Evolutionary conservation across 495 filamentous ascomycete genomes (phyloP), one percentile per base, ranked within the genome.

Genomic region (Aspergillus diversus): DNA sequence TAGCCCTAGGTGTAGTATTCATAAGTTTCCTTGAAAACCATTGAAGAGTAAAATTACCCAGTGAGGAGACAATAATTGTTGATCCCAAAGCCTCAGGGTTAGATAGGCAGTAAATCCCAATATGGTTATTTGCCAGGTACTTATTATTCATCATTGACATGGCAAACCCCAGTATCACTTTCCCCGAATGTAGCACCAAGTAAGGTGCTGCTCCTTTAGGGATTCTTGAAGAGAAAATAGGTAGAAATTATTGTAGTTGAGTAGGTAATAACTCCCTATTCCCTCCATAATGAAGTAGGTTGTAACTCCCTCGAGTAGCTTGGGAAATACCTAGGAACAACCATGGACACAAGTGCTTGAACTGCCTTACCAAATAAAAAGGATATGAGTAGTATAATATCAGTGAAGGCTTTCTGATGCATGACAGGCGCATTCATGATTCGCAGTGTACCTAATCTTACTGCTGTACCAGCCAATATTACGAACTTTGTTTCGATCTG

Each of bases 91-190:
- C 33, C 33, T 42, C 57, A 51, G 47, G 47, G 60, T 65, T 42
- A 58, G 58, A 65, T 47, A 65, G 52, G 63, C 61, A 57, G 16
- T 55, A 49, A 60, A 51, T 51, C 39, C 13, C 11, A 50, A 15
- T 60, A 33, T 49, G 27, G 21, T 21, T 39, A 52, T 21, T 50
- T 27, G 9, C 47, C 17, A 12, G 5, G 27, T 50, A 9, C 9
- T 27, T 27, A 1, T 27, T 27, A 27, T 27, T 27, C 21, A 27
- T 27, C 21, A 27, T 27, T 27, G 21, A 27, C 1, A 27, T 27
- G 21, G 21, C 21, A 27, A 27, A 27, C 21, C 21, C 21, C 47
- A n/a, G 47, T 50, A 17, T 50, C 16, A n/a, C n/a, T n/a, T n/a
- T n/a, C n/a, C n/a, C 16, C 0, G 6, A 27, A 27, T 27, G 47